Evolutionary conservation across 1,284 basidiomycete genomes (phyloP).

Genomic region (Tranzscheliella williamsii): DNA sequence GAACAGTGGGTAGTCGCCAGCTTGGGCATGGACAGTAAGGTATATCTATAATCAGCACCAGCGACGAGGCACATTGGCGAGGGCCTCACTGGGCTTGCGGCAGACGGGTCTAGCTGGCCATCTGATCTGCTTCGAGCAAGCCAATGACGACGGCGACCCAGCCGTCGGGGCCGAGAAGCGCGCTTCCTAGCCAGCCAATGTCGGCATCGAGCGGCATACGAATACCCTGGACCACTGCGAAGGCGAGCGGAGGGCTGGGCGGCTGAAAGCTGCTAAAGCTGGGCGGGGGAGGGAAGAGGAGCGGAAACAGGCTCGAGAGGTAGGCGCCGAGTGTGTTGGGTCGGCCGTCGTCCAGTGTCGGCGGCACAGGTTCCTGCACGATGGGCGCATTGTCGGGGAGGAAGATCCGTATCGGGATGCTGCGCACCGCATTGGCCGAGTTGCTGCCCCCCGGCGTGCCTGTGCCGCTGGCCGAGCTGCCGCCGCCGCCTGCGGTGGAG

Average conservation of each 20-base stretch:
- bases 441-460: conserved; percentile 4
- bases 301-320: conserved; percentile 62
- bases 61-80: too few relatives aligned
- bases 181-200: conserved; percentile 87
- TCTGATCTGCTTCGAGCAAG: too few relatives aligned
- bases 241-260: conserved; percentile 60
- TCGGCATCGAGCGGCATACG: conserved; percentile 81
- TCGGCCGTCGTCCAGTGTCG: conserved; percentile 62
- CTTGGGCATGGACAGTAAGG: too few relatives aligned
- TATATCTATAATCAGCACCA: too few relatives aligned
- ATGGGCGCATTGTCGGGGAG: conserved; percentile 83
- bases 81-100: too few relatives aligned
- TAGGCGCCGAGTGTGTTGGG: conserved; percentile 63
- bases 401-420: conserved; percentile 75
- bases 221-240: conserved; percentile 83
- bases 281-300: conserved; percentile 63
- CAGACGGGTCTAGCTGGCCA: too few relatives aligned
- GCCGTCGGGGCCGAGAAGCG: conserved; percentile 86
- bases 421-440: conserved; percentile 7
- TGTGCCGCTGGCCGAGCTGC: conserved; percentile 1
- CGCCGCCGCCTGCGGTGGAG: background rate
- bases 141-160: conserved; percentile 66
- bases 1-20: too few relatives aligned
- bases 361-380: conserved; percentile 82
- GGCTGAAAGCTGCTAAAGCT: conserved; percentile 36